phyloP scores from a whole-genome alignment of 352 stramenopile species.

The Pythium pyrilobum region DNA sequence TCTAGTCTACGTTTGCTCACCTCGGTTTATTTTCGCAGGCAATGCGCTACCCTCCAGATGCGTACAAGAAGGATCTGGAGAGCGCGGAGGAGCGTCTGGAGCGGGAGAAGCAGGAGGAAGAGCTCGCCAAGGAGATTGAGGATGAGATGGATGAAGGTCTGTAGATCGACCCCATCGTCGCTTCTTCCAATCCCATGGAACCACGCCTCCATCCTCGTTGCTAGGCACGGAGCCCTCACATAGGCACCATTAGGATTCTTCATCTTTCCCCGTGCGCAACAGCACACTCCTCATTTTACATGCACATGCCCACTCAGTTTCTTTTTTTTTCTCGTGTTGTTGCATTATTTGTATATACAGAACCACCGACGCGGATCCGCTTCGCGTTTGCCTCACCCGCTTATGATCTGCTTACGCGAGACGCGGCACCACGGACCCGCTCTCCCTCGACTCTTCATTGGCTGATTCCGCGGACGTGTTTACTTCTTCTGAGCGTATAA shows the following conservation, averaged over 20 bases:
- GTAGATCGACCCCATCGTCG: constrained; percentile 16
- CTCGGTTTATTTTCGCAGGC: constrained; percentile 29
- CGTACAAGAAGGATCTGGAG: constrained; percentile 97
- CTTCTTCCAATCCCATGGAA: neutral
- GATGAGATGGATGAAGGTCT: constrained; percentile 95
- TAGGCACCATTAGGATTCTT: neutral
- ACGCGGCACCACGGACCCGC: no score
- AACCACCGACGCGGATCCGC: no score
- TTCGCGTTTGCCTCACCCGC: no score
- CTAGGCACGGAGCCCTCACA: neutral
- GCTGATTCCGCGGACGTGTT: no score
- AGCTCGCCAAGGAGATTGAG: constrained; percentile 96
- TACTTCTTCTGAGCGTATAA: constrained; percentile 82
- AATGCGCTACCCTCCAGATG: constrained; percentile 97
- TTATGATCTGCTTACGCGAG: no score
- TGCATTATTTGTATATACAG: constrained; percentile 20
- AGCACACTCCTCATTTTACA: constrained; percentile 17
- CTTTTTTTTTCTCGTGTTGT: neutral
- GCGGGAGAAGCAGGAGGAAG: constrained; percentile 91
- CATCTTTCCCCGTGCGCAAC: neutral
- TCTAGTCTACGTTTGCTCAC: no score
- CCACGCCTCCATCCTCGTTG: neutral
- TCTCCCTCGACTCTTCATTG: no score
- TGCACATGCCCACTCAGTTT: neutral
- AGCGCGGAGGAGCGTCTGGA: constrained; percentile 88